These are phyloP conservation scores for Capillidium heterosporum DNA, from an alignment of 371 early-diverging fungal genomes.

Conservation along the genomic window DNA sequence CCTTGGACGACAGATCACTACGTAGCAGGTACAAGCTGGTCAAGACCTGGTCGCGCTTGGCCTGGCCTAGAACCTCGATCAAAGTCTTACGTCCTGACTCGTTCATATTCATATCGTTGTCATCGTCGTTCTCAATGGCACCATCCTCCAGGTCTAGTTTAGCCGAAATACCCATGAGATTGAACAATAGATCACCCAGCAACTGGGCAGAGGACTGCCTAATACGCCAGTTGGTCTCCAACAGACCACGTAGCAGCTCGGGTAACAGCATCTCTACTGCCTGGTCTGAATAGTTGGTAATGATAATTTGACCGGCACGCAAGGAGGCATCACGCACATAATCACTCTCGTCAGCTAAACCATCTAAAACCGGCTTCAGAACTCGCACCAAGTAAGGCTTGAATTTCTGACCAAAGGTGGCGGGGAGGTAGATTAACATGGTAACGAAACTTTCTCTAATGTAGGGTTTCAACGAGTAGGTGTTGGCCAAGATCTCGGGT, in stretches of 20 bases:
- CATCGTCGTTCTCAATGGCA: slow-evolving; percentile 30
- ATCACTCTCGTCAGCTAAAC: slow-evolving; percentile 91
- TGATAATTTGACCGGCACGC: slow-evolving; percentile 83
- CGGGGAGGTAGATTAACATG: slow-evolving; percentile 84
- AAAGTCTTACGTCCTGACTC: slow-evolving; percentile 60
- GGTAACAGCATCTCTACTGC: slow-evolving; percentile 82
- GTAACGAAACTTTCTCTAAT: slow-evolving; percentile 95
- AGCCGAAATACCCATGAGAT: slow-evolving; percentile 68
- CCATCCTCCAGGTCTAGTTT: slow-evolving; percentile 29
- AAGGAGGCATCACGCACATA: slow-evolving; percentile 83
- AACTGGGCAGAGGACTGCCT: slow-evolving; percentile 87
- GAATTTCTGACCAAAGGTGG: slow-evolving; percentile 81
- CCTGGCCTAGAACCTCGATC: slow-evolving; percentile 64
- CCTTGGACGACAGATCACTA: slow-evolving; percentile 58
- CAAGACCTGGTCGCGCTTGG: slow-evolving; percentile 71
- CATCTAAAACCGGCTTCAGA: slow-evolving; percentile 71
- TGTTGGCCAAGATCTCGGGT: slow-evolving; percentile 75
- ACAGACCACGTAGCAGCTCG: slow-evolving; percentile 75
- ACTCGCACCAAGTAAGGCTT: slow-evolving; percentile 71
- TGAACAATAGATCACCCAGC: slow-evolving; percentile 84
- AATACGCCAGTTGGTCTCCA: slow-evolving; percentile 87
- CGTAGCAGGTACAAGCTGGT: slow-evolving; percentile 86
- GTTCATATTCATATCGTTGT: slow-evolving; percentile 24
- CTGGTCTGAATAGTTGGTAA: slow-evolving; percentile 68
- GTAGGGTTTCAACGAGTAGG: slow-evolving; percentile 45